Percentiles rank a stretch among this genome's conserved stretches.
Evolutionary conservation across 2,329 filamentous ascomycete species (phyloP).

Genomic region (Xylaria sp.): DNA sequence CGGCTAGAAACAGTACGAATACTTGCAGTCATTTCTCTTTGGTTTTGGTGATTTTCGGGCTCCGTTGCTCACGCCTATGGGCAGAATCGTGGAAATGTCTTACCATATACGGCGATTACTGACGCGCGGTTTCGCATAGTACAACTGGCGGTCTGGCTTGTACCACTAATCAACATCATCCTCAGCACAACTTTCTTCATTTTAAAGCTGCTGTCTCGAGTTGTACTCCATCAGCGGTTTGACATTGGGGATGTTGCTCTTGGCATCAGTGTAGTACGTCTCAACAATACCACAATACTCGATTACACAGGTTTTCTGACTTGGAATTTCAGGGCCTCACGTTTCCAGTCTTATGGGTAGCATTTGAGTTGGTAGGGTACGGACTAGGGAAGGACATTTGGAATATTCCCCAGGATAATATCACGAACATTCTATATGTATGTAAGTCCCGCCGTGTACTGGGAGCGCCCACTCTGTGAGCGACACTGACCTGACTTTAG

Average conservation of each 20-base stretch:
- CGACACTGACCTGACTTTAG: constrained; percentile 5
- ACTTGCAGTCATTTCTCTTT: background rate
- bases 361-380: background rate
- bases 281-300: too few relatives aligned
- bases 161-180: constrained; percentile 16
- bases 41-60: background rate
- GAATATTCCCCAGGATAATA: constrained; percentile 24
- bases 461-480: background rate
- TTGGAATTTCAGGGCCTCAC: constrained; percentile 6
- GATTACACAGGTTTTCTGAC: background rate
- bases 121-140: background rate
- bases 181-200: constrained; percentile 14
- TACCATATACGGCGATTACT: background rate
- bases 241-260: constrained; percentile 16
- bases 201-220: constrained; percentile 15
- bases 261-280: constrained; percentile 16
- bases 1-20: constrained; percentile 14
- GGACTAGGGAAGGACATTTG: constrained; percentile 23
- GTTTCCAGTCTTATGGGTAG: constrained; percentile 16
- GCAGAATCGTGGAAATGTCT: background rate
- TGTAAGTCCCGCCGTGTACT: background rate
- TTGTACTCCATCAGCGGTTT: constrained; percentile 7
- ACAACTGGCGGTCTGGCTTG: constrained; percentile 7
- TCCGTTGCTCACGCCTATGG: background rate
- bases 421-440: constrained; percentile 24